phyloP scores from a whole-genome alignment of 805 yeast species.

The Candida pseudofarinosa region DNA sequence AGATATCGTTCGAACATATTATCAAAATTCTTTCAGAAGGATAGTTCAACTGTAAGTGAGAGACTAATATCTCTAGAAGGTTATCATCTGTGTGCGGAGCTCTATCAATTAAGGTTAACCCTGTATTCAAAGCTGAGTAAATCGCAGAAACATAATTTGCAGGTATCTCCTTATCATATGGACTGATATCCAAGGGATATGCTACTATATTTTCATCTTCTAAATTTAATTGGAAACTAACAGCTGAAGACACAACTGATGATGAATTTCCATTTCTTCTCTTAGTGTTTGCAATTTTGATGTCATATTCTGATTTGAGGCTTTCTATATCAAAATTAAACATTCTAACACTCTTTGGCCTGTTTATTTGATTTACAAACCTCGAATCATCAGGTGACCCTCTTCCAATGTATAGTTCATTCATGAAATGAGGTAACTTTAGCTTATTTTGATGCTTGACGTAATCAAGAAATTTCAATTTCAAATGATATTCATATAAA shows the following conservation, averaged over 20 bases:
- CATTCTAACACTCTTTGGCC: conserved; percentile 3
- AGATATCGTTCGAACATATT: conserved; percentile 9
- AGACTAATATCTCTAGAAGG: conserved; percentile 4
- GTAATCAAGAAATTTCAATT: not conserved
- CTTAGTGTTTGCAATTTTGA: not conserved
- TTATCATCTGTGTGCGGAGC: conserved; percentile 8
- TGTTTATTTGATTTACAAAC: conserved; percentile 2
- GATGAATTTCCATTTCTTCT: not conserved
- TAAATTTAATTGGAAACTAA: not conserved
- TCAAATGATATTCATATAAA: not conserved
- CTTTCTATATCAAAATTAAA: not conserved
- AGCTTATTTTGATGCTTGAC: not conserved
- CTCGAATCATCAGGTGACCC: not conserved
- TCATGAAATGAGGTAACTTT: conserved; percentile 1
- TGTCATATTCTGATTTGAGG: not conserved
- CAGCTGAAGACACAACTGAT: not conserved
- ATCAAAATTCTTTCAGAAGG: conserved; percentile 12
- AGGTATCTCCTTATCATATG: not conserved
- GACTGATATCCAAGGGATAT: not conserved
- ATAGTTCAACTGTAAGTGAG: conserved; percentile 5
- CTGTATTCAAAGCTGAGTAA: conserved; percentile 2
- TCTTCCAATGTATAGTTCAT: conserved; percentile 2
- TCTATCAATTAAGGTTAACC: conserved; percentile 8
- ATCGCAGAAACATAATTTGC: not conserved
- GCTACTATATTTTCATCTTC: conserved; percentile 1